Conservation (phyloP, 2,329 filamentous ascomycete species). For the Fusarium goolgardi region DNA sequence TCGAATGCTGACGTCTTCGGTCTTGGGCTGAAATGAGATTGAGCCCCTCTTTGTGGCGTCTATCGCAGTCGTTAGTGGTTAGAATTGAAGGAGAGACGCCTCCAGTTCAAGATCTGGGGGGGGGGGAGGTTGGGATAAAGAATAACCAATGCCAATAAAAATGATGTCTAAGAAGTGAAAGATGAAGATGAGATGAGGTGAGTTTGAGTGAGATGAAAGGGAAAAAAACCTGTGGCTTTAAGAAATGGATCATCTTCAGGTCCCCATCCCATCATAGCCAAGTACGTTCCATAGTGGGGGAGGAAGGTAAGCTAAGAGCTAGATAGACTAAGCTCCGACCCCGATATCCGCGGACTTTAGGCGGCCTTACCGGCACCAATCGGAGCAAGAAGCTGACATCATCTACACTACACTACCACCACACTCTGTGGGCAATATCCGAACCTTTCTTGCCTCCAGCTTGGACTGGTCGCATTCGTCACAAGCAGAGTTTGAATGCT, state of each 20-base stretch:
- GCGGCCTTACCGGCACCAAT: slow-evolving; percentile 37
- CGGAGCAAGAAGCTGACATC: slow-evolving; percentile 30
- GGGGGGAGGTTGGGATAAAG: neutral
- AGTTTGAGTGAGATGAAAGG: slow-evolving; percentile 1
- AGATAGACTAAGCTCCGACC: slow-evolving; percentile 8
- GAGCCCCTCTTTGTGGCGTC: slow-evolving; percentile 40
- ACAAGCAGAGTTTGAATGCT: neutral
- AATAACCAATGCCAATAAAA: neutral
- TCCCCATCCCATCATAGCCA: slow-evolving; percentile 4
- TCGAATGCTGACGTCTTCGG: slow-evolving; percentile 38
- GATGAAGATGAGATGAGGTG: neutral
- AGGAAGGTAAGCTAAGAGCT: slow-evolving; percentile 18
- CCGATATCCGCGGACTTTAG: slow-evolving; percentile 35
- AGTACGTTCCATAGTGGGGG: neutral
- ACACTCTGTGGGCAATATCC: neutral
- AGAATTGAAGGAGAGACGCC: neutral
- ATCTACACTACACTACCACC: neutral
- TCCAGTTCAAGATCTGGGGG: neutral
- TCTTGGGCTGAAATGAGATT: slow-evolving; percentile 38
- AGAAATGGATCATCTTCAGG: slow-evolving; percentile 17
- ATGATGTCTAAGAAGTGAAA: neutral
- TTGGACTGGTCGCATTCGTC: slow-evolving; percentile 7
- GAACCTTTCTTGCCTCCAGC: rapidly evolving
- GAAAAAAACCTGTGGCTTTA: slow-evolving; percentile 31
- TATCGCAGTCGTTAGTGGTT: neutral